A percentile compares a stretch with the other conserved stretches of the same genome.
phyloP scores from a whole-genome alignment of 805 yeast genomes.

The Ogataea corticis region DNA sequence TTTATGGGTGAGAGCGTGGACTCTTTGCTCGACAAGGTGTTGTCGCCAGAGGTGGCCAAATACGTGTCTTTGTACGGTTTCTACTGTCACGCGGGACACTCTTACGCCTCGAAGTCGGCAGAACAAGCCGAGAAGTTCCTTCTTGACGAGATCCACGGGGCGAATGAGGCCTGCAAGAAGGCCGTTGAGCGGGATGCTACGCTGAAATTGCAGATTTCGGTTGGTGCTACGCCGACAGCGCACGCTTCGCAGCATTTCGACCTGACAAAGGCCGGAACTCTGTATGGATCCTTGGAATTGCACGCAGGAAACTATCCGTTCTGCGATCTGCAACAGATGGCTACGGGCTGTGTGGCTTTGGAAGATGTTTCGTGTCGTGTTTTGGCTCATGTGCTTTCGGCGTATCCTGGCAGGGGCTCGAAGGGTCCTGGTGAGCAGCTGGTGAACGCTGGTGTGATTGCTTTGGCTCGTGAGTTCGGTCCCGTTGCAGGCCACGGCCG shows the following conservation, averaged over 20 bases:
- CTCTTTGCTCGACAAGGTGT: constrained; percentile 34
- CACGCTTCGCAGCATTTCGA: constrained; percentile 48
- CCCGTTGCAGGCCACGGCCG: constrained; percentile 61
- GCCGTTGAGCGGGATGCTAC: constrained; percentile 39
- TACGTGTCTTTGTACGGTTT: constrained; percentile 58
- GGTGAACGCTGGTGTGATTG: constrained; percentile 72
- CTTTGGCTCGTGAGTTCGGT: constrained; percentile 64
- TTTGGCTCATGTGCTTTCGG: constrained; percentile 58
- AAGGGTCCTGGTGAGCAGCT: constrained; percentile 58
- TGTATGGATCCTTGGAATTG: constrained; percentile 53
- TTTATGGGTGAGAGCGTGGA: constrained; percentile 34
- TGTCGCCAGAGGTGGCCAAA: constrained; percentile 26
- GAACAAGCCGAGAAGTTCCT: constrained; percentile 50
- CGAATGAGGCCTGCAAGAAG: constrained; percentile 50
- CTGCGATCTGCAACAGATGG: constrained; percentile 75
- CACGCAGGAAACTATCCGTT: constrained; percentile 83
- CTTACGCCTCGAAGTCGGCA: constrained; percentile 51
- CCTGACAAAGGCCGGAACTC: constrained; percentile 16
- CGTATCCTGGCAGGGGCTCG: constrained; percentile 56
- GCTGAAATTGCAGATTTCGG: constrained; percentile 53
- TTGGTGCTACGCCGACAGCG: constrained; percentile 83
- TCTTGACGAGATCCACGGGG: constrained; percentile 58
- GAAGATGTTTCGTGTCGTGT: constrained; percentile 52
- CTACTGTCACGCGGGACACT: constrained; percentile 80
- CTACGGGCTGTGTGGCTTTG: constrained; percentile 57